These are phyloP conservation scores for Xerocomellus amylosporus DNA, from an alignment of 768 basidiomycete genomes.

Conservation along the genomic window DNA sequence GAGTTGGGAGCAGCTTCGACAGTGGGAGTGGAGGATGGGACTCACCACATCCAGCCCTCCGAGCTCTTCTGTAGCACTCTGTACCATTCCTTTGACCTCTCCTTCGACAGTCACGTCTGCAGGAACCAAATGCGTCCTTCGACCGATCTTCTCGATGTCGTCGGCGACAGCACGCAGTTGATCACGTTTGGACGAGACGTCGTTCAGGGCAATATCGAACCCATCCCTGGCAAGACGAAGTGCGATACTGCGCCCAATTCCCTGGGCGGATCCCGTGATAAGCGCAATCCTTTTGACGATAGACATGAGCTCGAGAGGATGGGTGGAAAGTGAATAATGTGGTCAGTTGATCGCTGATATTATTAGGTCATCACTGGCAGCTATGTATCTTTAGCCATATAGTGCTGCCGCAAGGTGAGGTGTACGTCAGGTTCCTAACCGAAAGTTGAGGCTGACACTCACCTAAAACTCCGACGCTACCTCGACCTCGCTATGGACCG, in stretches of 20 bases:
- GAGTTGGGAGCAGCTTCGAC: neutral
- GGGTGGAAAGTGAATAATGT: neutral
- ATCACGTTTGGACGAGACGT: constrained; percentile 27
- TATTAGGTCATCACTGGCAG: too few relatives aligned
- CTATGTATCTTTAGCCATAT: neutral
- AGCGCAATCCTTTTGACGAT: constrained; percentile 28
- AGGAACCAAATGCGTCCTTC: constrained; percentile 19
- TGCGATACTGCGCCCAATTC: constrained; percentile 29
- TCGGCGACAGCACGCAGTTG: constrained; percentile 26
- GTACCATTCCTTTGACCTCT: constrained; percentile 42
- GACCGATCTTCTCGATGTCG: constrained; percentile 32
- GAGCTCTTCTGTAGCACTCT: constrained; percentile 25
- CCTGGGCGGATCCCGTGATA: constrained; percentile 35
- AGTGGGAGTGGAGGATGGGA: neutral
- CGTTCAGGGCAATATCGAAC: constrained; percentile 27
- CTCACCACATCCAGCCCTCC: constrained; percentile 50
- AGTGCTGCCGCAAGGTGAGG: too few relatives aligned
- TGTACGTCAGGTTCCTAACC: too few relatives aligned
- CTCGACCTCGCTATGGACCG: too few relatives aligned
- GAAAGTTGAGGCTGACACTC: too few relatives aligned
- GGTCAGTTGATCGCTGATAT: neutral
- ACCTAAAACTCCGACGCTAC: too few relatives aligned
- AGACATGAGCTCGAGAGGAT: constrained; percentile 12
- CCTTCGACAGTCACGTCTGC: constrained; percentile 42
- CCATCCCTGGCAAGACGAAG: constrained; percentile 33